Conservation (phyloP, 768 basidiomycete species). For the Lactarius sanguifluus region DNA sequence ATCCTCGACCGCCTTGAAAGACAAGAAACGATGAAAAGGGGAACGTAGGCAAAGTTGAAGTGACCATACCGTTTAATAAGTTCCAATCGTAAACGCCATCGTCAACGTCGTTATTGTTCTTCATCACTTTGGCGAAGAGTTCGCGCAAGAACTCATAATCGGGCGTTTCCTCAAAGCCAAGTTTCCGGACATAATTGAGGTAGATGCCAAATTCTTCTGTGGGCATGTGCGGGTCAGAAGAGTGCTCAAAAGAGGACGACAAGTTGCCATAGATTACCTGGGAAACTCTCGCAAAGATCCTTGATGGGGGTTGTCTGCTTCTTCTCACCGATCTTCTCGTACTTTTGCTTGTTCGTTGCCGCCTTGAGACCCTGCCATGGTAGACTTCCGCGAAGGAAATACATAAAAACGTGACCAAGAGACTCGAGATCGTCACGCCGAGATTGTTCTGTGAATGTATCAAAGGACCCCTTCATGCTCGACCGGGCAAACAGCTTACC, state of each 20-base stretch:
- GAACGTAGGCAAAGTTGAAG: conserved; percentile 4
- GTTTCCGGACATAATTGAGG: conserved; percentile 97
- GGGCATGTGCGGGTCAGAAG: conserved; percentile 1
- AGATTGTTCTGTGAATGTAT: conserved; percentile 66
- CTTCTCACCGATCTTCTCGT: conserved; percentile 99
- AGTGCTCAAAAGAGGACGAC: not conserved
- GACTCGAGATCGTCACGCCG: conserved; percentile 97
- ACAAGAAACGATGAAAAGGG: conserved; percentile 4
- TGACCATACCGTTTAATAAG: conserved; percentile 65
- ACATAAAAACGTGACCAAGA: conserved; percentile 99
- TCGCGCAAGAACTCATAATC: conserved; percentile 98
- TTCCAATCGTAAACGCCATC: conserved; percentile 99
- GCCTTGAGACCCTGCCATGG: conserved; percentile 99
- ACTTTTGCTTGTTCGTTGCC: conserved; percentile 99
- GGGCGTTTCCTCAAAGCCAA: conserved; percentile 98
- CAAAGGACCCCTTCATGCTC: conserved; percentile 17
- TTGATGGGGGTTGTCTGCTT: conserved; percentile 98
- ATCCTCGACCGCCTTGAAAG: conserved; percentile 79
- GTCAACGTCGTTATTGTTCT: conserved; percentile 86
- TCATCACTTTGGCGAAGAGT: conserved; percentile 90
- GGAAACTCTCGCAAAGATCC: conserved; percentile 94
- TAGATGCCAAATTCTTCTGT: conserved; percentile 98
- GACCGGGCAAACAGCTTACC: conserved; percentile 48
- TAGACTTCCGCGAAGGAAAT: conserved; percentile 93
- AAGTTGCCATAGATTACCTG: conserved; percentile 53